Conservation (phyloP, 176 grass and related monocot species). For the Coix lacrymajobi region DNA sequence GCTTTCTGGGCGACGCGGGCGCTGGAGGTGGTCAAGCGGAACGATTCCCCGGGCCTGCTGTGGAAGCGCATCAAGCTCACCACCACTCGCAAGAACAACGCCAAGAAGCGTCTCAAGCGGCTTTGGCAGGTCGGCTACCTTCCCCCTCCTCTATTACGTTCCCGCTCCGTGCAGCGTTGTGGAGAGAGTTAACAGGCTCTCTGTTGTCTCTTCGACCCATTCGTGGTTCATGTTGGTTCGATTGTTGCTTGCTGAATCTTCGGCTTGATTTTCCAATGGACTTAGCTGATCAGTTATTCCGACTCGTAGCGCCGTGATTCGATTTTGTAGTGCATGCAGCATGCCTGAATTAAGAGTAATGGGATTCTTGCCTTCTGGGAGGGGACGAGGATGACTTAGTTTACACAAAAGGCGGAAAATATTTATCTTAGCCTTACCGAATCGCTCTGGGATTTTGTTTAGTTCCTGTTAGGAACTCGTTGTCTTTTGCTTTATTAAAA, state of each 20-base stretch:
- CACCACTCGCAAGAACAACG: conserved; percentile 88
- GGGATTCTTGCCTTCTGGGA: background rate
- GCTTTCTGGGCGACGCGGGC: conserved; percentile 80
- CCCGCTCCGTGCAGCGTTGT: background rate
- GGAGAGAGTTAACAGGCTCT: background rate
- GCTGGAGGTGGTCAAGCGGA: conserved; percentile 80
- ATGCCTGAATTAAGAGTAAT: background rate
- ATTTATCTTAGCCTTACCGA: background rate
- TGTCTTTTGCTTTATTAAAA: background rate
- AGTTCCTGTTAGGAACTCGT: background rate
- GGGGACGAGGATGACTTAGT: background rate
- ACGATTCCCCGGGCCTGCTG: conserved; percentile 53
- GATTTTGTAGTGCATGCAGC: background rate
- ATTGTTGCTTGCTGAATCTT: background rate
- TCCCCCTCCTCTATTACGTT: background rate
- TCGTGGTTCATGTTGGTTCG: background rate
- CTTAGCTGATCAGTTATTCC: background rate
- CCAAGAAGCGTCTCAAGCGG: conserved; percentile 79
- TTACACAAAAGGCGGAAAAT: background rate
- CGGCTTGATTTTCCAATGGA: background rate
- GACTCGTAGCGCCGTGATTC: background rate
- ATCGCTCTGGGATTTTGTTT: background rate
- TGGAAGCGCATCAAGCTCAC: conserved; percentile 97
- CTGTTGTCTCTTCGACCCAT: background rate
- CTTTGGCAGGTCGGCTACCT: conserved; percentile 66